A percentile compares a stretch with the other conserved stretches of the same genome.
These are phyloP conservation scores for Corchorus olitorius DNA, from an alignment of 345 rosid genomes.

Conservation along the genomic window DNA sequence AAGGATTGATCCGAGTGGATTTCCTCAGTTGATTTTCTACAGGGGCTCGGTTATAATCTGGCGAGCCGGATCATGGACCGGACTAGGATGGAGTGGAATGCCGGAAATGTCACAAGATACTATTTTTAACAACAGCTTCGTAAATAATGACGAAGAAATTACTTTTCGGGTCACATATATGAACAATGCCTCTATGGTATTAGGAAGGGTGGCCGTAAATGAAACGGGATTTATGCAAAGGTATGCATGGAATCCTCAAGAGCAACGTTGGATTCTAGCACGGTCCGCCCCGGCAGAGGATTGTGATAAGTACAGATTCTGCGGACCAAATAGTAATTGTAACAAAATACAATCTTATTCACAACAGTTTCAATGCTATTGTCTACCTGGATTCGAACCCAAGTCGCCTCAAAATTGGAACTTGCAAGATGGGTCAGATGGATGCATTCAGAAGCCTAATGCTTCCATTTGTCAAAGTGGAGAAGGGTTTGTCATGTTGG, in stretches of 20 bases:
- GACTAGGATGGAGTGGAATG: conserved; percentile 61
- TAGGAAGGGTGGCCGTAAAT: conserved; percentile 44
- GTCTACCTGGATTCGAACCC: conserved; percentile 73
- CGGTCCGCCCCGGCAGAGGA: conserved; percentile 53
- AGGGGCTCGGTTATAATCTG: conserved; percentile 35
- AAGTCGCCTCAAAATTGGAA: conserved; percentile 43
- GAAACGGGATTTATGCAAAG: conserved; percentile 47
- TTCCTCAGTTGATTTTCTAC: conserved; percentile 48
- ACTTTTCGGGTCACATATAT: conserved; percentile 22
- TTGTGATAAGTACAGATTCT: conserved; percentile 57
- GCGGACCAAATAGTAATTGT: conserved; percentile 57
- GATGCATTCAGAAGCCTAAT: conserved; percentile 45
- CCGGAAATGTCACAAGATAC: conserved; percentile 47
- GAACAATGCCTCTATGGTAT: conserved; percentile 29
- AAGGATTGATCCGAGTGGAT: conserved; percentile 45
- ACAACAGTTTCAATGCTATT: conserved; percentile 41
- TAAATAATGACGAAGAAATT: conserved; percentile 35
- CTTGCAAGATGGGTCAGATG: conserved; percentile 48
- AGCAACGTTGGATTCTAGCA: conserved; percentile 43
- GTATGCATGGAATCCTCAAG: conserved; percentile 47
- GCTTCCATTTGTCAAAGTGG: conserved; percentile 27
- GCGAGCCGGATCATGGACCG: conserved; percentile 68
- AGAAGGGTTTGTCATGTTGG: conserved; percentile 57
- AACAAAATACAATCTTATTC: conserved; percentile 24
- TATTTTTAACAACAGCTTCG: conserved; percentile 32